Evolutionary conservation across 257 asterid species (phyloP).

Genomic region (Anisodus tanguticus): DNA sequence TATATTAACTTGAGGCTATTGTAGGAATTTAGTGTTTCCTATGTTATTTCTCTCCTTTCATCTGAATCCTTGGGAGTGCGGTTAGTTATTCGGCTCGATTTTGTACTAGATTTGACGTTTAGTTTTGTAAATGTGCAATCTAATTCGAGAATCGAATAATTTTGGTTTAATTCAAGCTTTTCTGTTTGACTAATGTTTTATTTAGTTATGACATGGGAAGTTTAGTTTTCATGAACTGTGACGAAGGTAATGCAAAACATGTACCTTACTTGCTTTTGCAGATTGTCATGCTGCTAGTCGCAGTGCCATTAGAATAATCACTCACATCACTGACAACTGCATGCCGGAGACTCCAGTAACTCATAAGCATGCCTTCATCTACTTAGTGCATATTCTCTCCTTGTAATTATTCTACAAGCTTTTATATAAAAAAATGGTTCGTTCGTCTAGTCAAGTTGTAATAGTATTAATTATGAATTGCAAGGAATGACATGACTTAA

Average conservation of each 20-base stretch:
- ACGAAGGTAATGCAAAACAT: neutral
- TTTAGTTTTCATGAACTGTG: too few relatives aligned
- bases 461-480: too few relatives aligned
- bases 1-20: too few relatives aligned
- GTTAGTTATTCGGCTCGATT: neutral
- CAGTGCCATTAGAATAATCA: constrained; percentile 37
- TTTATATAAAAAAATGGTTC: too few relatives aligned
- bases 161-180: too few relatives aligned
- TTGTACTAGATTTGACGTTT: neutral
- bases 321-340: constrained; percentile 35
- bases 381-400: neutral
- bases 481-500: too few relatives aligned
- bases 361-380: neutral
- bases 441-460: too few relatives aligned
- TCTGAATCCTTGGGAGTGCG: neutral
- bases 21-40: too few relatives aligned
- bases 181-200: too few relatives aligned
- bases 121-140: neutral
- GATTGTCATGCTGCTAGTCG: constrained; percentile 43
- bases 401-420: neutral
- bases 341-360: neutral
- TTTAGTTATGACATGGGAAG: neutral
- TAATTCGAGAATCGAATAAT: neutral
- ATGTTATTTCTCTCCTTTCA: neutral
- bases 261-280: constrained; percentile 40